Evolutionary conservation across 495 filamentous ascomycete genomes (phyloP), one percentile per base, ranked within the genome.

Genomic region (Xylaria acuta): DNA sequence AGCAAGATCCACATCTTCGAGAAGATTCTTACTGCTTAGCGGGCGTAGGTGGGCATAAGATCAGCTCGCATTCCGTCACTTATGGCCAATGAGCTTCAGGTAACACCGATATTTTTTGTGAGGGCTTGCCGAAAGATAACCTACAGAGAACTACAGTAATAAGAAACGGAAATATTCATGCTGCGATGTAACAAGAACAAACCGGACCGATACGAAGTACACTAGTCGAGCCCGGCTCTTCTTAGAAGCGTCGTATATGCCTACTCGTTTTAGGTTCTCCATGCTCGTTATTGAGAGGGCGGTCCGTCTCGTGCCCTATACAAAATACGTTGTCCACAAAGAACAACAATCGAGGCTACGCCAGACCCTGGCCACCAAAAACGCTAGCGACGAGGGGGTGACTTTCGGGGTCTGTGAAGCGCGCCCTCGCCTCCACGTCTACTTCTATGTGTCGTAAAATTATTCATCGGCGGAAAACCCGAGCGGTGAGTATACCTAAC

Each of bases 121-220:
- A 38, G 51, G 27, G 63, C 60, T 67, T 49, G 62, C 70, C 34
- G 63, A 58, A 60, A 49, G 47, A 60, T 49, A 51, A 60, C 40
- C 12, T n/a, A 20, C 32, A 30, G 58, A 41, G 41, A 45, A 34
- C 45, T 63, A n/a, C n/a, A n/a, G n/a, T n/a, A 47, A 65, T 62
- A 47, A 47, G 47, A 54, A 22, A 34, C 20, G 36, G 34, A 54
- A n/a, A 58, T 64, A 22, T 56, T 58, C 40, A 36, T 65, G 69
- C 69, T 71, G 60, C 69, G 51, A 71, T 71, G 60, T 47, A 71
- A 71, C 51, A 58, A 30, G 38, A 66, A 25, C n/a, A 60, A 65
- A 40, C 70, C 70, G 70, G 63, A 67, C 70, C 70, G 70, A 72
- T 72, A 65, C 70, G 63, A 72, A 27, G 27, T 43, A 66, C 4